phyloP scores from a whole-genome alignment of 371 early-diverging fungal genomes.

The Saksenaea vasiformis region DNA sequence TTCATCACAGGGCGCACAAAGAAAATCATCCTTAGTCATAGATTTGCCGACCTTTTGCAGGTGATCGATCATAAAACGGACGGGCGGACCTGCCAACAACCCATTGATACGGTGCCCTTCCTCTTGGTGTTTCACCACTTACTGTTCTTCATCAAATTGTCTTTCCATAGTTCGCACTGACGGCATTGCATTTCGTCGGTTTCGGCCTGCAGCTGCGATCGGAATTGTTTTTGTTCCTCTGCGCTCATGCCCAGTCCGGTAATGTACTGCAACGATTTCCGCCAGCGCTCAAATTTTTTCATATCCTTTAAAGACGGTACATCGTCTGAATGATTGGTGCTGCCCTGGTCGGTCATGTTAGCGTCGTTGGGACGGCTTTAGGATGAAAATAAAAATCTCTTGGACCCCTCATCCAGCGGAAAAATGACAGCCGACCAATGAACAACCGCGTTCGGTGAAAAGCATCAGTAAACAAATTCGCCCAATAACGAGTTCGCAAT shows the following conservation, averaged over 20 bases:
- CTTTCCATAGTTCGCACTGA: constrained; percentile 74
- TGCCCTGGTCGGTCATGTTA: background rate
- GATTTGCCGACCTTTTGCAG: constrained; percentile 71
- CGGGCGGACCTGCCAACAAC: constrained; percentile 67
- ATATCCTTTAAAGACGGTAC: constrained; percentile 31
- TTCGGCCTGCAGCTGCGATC: constrained; percentile 42
- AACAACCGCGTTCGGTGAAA: no score
- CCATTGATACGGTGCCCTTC: background rate
- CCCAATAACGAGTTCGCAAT: no score
- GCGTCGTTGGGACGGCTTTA: no score
- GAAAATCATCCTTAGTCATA: constrained; percentile 61
- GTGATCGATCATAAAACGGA: constrained; percentile 82
- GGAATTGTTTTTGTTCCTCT: constrained; percentile 39
- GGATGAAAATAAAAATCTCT: no score
- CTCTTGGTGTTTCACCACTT: constrained; percentile 18
- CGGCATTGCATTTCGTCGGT: constrained; percentile 56
- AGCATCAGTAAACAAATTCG: no score
- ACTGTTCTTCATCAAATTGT: constrained; percentile 72
- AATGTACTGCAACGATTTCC: constrained; percentile 53
- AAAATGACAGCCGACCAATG: no score
- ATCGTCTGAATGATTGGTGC: background rate
- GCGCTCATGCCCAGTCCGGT: constrained; percentile 67
- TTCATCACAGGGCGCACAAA: constrained; percentile 81
- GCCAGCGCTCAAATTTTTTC: constrained; percentile 59
- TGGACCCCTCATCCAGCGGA: no score